phyloP scores from a whole-genome alignment of 2,329 filamentous ascomycete species.

The Penicillium digitatum region DNA sequence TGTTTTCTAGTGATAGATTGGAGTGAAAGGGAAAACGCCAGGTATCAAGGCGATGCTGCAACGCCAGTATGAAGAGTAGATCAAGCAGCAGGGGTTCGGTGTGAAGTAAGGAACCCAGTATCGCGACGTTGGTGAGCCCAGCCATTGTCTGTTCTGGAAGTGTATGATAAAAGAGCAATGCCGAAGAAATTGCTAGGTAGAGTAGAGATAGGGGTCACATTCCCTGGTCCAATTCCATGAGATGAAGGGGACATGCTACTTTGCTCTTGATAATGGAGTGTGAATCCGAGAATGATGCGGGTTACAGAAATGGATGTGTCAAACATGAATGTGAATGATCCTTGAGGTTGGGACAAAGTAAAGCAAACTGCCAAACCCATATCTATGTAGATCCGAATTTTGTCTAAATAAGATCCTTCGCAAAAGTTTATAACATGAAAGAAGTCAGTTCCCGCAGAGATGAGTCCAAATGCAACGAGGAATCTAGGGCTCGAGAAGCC shows the following conservation, averaged over 20 bases:
- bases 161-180: not conserved
- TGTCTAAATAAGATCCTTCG: not conserved
- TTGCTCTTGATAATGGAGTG: not conserved
- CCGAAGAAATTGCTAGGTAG: not conserved
- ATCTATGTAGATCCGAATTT: not conserved
- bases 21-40: constrained; percentile 11
- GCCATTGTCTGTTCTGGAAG: not conserved
- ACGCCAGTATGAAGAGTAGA: constrained; percentile 15
- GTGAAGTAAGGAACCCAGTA: constrained; percentile 16
- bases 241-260: not conserved
- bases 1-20: not conserved
- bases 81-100: constrained; percentile 15
- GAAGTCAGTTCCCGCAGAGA: constrained; percentile 4
- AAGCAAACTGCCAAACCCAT: not conserved
- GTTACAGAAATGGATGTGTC: constrained; percentile 7
- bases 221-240: not conserved
- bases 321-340: constrained; percentile 2
- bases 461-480: constrained; percentile 9
- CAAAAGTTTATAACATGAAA: constrained; percentile 9
- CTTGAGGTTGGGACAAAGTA: constrained; percentile 1
- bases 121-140: constrained; percentile 11
- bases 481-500: constrained; percentile 6
- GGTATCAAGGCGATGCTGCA: constrained; percentile 21
- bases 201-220: not conserved
- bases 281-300: constrained; percentile 6